Base-by-base conservation (phyloP, 257 asterid species). In the Nicotiana otophora region DNA sequence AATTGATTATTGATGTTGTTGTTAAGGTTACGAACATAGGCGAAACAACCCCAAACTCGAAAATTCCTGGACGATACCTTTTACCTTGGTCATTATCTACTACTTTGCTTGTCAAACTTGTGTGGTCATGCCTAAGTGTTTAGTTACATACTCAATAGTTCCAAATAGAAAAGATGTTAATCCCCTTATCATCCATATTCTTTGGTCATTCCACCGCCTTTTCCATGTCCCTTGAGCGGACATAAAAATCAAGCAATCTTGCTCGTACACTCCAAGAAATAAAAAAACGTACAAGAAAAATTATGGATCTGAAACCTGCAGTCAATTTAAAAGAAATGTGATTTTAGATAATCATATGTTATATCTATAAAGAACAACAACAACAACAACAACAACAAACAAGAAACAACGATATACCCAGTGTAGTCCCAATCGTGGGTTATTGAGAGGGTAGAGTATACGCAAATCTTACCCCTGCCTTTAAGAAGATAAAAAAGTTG, bases 131-230 rank as follows among this genome's bases (percentile, higher is more conserved):
- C 97, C 97, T 5, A 95, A 66, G 36, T 16, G 81, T 30, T 90
- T 95, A 62, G 79, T 66, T 33, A 90, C 12, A 88, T 81, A 90
- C 79, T 95, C 97, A 5, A 88, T 60, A 0, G 83, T 81, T 11
- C 92, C 99, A 78, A 93, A 92, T 10, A 86, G 12, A 87, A 34
- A 85, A 4, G 90, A 88, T 3, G 97, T 83, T 55, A 94, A 87
- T 1, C 89, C 92, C 39, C 90, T 89, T 5, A 92, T 82, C 7
- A 91, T 84, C 97, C 97, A 94, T 90, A 93, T 91, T 82, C 99
- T 92, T 84, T 95, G 98, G 54, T 92, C 95, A 81, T 72, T 92
- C 97, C 97, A 94, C 98, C 98, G 94, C 79, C 91, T 84, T 70
- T n/a, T 78, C 4, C 75, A 68, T 34, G 94, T 88, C 39, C 95